Percentiles rank a stretch among this genome's conserved stretches.
These are phyloP conservation scores for Backusella tuberculispora DNA, from an alignment of 192 early-diverging fungal genomes.

Conservation along the genomic window DNA sequence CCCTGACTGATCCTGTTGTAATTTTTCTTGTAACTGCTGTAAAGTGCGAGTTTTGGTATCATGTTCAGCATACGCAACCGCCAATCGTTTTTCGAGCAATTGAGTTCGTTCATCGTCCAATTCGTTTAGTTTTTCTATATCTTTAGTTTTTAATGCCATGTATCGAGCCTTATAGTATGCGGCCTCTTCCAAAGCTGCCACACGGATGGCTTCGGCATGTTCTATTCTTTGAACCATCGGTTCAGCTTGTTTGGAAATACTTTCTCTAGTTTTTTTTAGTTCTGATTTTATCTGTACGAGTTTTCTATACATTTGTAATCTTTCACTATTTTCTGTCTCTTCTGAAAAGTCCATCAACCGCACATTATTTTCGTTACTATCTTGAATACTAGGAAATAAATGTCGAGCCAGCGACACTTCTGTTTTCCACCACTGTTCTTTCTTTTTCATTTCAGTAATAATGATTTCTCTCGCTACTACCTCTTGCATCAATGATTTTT, in stretches of 20 bases:
- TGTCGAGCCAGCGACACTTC: conserved; percentile 38
- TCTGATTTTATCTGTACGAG: conserved; percentile 55
- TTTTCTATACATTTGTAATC: conserved; percentile 44
- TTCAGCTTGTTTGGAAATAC: conserved; percentile 52
- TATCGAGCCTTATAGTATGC: conserved; percentile 57
- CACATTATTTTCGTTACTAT: neutral
- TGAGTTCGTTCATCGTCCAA: conserved; percentile 48
- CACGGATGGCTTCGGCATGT: conserved; percentile 51
- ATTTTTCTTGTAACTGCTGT: conserved; percentile 48
- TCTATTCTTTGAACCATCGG: conserved; percentile 49
- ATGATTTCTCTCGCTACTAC: conserved; percentile 33
- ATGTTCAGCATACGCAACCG: conserved; percentile 43
- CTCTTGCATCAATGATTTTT: conserved; percentile 16
- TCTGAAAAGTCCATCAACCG: conserved; percentile 14
- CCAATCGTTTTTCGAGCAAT: conserved; percentile 50
- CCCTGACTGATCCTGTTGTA: conserved; percentile 49
- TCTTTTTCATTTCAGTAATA: conserved; percentile 42
- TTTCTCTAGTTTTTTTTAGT: conserved; percentile 44
- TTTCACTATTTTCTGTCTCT: conserved; percentile 29
- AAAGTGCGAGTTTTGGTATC: conserved; percentile 43
- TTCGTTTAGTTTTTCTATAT: conserved; percentile 35
- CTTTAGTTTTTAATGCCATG: conserved; percentile 45
- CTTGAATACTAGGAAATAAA: neutral
- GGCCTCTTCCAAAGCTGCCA: conserved; percentile 59
- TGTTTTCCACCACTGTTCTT: conserved; percentile 49